Evolutionary conservation across 495 filamentous ascomycete genomes (phyloP), one percentile per base, ranked within the genome.

Genomic region (Penicillium mononematosum): DNA sequence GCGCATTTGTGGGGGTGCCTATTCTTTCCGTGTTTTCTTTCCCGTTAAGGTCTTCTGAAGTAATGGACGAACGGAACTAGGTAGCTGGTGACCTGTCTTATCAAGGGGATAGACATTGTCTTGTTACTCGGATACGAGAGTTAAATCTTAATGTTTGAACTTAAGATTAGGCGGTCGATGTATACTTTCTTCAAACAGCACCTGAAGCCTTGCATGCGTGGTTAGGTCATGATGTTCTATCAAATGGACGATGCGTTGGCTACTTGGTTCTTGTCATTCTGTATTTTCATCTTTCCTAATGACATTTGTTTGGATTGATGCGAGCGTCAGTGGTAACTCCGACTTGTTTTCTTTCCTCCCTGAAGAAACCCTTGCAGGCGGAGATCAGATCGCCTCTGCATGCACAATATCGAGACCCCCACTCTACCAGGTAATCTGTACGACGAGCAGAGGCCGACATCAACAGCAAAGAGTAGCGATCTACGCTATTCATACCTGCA

Each of bases 1-100:
- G 34, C 39, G 17, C 16, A n/a, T 27, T 8, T 32, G 50, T 44
- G 38, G 39, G 38, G 36, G 5, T 29, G 22, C 6, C n/a, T 24
- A 2, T 16, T 17, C 10, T 51, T 41, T 11, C 3, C 24, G 19
- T 53, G 11, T 34, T 32, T 25, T 17, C n/a, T 22, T 43, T 22
- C 25, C 11, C 29, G 25, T n/a, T 12, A 20, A 19, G 12, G 19
- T 25, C 12, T 14, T 45, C 19, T 34, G 24, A 3, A 16, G 6
- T 24, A 9, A 8, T n/a, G 20, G 32, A 34, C 17, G 52, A 52
- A 42, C n/a, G 38, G 50, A 43, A 27, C 17, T 43, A 4, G 8
- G 43, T 45, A 44, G 22, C 56, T 27, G 32, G 51, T 59, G 51
- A 55, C 52, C 34, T 44, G 17, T 24, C 53, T 45, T 39, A 50